A percentile compares a stretch with the other conserved stretches of the same genome.
phyloP scores from a whole-genome alignment of 306 rosid genomes.

The Vicia faba region DNA sequence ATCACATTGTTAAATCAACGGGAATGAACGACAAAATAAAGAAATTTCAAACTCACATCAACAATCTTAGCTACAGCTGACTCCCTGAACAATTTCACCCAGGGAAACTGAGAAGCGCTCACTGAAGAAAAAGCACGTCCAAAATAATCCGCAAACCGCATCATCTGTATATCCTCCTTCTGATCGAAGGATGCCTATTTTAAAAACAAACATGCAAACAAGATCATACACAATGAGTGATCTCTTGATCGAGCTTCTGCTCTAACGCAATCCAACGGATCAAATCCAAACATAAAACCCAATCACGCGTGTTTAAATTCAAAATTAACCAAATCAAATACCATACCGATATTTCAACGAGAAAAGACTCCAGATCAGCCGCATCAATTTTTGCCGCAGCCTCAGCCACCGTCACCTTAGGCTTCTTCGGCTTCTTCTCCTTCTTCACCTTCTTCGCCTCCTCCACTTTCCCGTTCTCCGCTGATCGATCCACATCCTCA shows the following conservation, averaged over 20 bases:
- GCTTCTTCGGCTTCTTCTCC: conserved; percentile 84
- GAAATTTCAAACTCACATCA: conserved; percentile 67
- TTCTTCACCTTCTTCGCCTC: conserved; percentile 79
- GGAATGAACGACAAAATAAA: background rate
- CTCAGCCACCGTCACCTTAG: conserved; percentile 83
- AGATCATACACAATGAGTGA: conserved; percentile 15
- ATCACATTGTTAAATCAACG: background rate
- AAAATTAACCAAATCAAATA: conserved; percentile 33
- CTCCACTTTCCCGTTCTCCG: conserved; percentile 57
- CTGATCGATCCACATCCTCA: conserved; percentile 51
- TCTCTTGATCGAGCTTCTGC: background rate
- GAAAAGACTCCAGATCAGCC: conserved; percentile 60
- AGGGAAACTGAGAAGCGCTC: conserved; percentile 84
- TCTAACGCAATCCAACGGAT: conserved; percentile 41
- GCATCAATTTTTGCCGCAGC: conserved; percentile 85
- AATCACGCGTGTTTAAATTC: conserved; percentile 30
- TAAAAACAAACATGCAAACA: conserved; percentile 24
- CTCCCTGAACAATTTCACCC: conserved; percentile 84
- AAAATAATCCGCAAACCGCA: conserved; percentile 88
- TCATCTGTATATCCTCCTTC: conserved; percentile 72
- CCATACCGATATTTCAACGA: conserved; percentile 68
- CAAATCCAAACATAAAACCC: conserved; percentile 48
- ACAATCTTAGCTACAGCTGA: conserved; percentile 73
- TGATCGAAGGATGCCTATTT: conserved; percentile 60
- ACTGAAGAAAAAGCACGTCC: conserved; percentile 84